Evolutionary conservation across 768 basidiomycete genomes (phyloP).

Genomic region (Hortiboletus campestris): DNA sequence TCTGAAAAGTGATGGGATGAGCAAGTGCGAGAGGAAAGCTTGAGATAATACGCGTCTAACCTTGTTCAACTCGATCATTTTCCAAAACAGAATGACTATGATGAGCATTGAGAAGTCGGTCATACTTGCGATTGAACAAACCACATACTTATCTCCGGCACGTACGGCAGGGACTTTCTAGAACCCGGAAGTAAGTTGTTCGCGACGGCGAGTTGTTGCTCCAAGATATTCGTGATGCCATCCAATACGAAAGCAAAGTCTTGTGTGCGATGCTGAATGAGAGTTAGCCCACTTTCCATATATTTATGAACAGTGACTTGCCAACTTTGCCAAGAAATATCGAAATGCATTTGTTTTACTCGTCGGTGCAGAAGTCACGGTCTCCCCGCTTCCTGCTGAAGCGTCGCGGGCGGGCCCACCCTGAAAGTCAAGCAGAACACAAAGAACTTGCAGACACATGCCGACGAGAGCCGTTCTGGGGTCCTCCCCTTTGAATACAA

Average conservation of each 20-base stretch:
- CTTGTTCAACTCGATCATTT: slow-evolving; percentile 90
- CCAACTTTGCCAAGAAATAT: slow-evolving; percentile 89
- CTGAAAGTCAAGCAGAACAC: slow-evolving; percentile 77
- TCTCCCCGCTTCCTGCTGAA: slow-evolving; percentile 41
- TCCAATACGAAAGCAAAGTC: slow-evolving; percentile 85
- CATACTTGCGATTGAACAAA: neutral
- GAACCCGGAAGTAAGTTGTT: slow-evolving; percentile 83
- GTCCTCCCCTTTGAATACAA: slow-evolving; percentile 89
- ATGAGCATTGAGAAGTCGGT: slow-evolving; percentile 8
- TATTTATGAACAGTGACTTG: slow-evolving; percentile 24
- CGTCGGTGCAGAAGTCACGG: slow-evolving; percentile 47
- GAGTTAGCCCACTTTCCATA: slow-evolving; percentile 9
- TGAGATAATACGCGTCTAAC: slow-evolving; percentile 37
- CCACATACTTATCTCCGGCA: slow-evolving; percentile 74
- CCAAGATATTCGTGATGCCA: slow-evolving; percentile 65
- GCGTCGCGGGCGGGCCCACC: slow-evolving; percentile 67
- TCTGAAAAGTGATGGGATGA: slow-evolving; percentile 46
- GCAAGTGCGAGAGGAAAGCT: neutral
- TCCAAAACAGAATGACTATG: slow-evolving; percentile 82
- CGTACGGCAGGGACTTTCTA: slow-evolving; percentile 76
- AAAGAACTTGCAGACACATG: slow-evolving; percentile 75
- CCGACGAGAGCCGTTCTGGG: slow-evolving; percentile 67
- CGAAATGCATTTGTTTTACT: slow-evolving; percentile 83
- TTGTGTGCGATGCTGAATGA: slow-evolving; percentile 74
- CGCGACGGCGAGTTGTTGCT: slow-evolving; percentile 72